These are phyloP conservation scores for Phytophthora hibernalis DNA, from an alignment of 352 stramenopile species.

Conservation along the genomic window DNA sequence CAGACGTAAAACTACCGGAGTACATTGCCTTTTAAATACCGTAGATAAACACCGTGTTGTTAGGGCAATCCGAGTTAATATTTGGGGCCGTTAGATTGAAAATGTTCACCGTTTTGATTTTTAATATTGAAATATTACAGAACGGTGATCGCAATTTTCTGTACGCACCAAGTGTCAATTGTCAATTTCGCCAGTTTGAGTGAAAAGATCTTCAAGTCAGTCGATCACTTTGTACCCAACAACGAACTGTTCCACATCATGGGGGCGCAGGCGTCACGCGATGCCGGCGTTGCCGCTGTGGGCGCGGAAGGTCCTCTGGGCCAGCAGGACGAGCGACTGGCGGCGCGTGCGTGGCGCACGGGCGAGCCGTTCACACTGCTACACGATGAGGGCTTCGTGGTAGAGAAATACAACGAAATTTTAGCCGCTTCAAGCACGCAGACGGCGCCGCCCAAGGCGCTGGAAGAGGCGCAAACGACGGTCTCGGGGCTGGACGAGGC, in stretches of 20 bases:
- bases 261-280: conserved; percentile 38
- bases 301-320: not conserved
- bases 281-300: not conserved
- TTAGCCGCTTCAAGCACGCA: conserved; percentile 12
- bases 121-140: too few species aligned
- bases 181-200: too few species aligned
- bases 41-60: too few species aligned
- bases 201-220: not conserved
- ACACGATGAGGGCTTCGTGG: conserved; percentile 72
- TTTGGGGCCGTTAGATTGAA: too few species aligned
- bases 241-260: conserved; percentile 11
- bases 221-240: not conserved
- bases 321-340: conserved; percentile 24
- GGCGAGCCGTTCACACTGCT: conserved; percentile 75
- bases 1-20: too few species aligned
- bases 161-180: too few species aligned
- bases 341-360: conserved; percentile 50
- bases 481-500: conserved; percentile 62
- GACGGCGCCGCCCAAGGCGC: not conserved
- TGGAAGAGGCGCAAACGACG: conserved; percentile 40
- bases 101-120: too few species aligned
- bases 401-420: conserved; percentile 71
- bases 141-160: too few species aligned
- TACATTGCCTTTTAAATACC: too few species aligned
- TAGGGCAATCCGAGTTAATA: too few species aligned